Evolutionary conservation across 208 protist species (phyloP).

Genomic region (Leishmania mexicana): DNA sequence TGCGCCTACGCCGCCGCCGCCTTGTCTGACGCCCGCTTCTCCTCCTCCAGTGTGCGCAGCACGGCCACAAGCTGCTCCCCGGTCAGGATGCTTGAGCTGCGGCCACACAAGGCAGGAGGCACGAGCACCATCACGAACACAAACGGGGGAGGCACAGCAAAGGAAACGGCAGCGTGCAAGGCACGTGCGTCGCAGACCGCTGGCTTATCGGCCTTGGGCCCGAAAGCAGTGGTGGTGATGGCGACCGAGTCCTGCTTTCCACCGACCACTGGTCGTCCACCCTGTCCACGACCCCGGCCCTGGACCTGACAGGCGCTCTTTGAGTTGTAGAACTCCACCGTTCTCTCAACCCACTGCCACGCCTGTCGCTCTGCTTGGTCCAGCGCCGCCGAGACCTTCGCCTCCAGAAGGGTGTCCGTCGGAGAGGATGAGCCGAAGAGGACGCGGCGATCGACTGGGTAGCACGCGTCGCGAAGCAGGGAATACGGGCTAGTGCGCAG

Average conservation of each 20-base stretch:
- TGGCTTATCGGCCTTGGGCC: not conserved
- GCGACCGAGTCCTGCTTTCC: not conserved
- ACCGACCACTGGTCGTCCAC: not conserved
- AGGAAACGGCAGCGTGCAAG: slow-evolving; percentile 15
- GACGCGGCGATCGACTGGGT: slow-evolving; percentile 22
- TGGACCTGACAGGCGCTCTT: not conserved
- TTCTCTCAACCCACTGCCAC: slow-evolving; percentile 46
- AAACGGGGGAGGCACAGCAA: slow-evolving; percentile 45
- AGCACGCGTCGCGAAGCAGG: slow-evolving; percentile 34
- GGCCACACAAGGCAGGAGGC: slow-evolving; percentile 27
- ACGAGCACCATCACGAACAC: slow-evolving; percentile 52
- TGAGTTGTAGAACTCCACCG: slow-evolving; percentile 23
- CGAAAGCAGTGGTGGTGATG: not conserved
- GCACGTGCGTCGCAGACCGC: slow-evolving; percentile 11
- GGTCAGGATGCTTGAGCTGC: slow-evolving; percentile 39
- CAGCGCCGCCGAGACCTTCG: slow-evolving; percentile 1
- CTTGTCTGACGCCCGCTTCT: not conserved
- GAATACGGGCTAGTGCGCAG: slow-evolving; percentile 25
- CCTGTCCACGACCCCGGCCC: not conserved
- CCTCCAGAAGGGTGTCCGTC: not conserved
- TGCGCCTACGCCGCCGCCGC: not conserved
- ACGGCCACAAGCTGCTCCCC: slow-evolving; percentile 33
- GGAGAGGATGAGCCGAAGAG: slow-evolving; percentile 11
- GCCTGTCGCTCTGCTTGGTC: slow-evolving; percentile 19
- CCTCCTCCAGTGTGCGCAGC: slow-evolving; percentile 34